Evolutionary conservation across 108 stramenopile genomes (phyloP), one percentile per base, ranked within the genome.

Genomic region (Schizochytrium sp.): DNA sequence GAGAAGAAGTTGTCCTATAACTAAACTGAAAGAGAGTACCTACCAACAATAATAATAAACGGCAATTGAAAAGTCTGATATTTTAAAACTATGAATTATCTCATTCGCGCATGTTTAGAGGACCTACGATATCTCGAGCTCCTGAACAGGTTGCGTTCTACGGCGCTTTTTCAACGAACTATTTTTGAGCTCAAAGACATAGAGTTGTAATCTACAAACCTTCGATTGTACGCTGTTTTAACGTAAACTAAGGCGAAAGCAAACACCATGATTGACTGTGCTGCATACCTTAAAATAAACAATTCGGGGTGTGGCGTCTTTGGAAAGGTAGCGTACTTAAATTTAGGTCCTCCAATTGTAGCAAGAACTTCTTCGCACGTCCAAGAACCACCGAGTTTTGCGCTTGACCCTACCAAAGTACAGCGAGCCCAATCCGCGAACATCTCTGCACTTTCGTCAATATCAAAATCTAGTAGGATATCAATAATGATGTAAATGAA

Each of bases 351-450:
- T 8, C 64, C 15, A 1, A 69, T 44, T 44, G 42, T 38, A 69
- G 12, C 28, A 8, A 69, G 59, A 17, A 60, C 59, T 60, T 60
- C 59, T 2, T 60, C 59, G 59, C 59, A 60, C 1, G 19, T n/a
- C 19, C 59, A 17, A n/a, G 17, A n/a, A n/a, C 17, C 19, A 38
- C 42, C 1, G 64, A 44, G 44, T 7, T 2, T 38, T 44, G 40
- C 64, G 64, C 64, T 69, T 7, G 28, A 69, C 8, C 5, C 28
- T 15, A 44, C 15, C 40, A 44, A 8, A 8, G 40, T 12, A 7
- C 64, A 44, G 64, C 64, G 64, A 7, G 44, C 15, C 64, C 64
- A 69, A 3, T 69, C 64, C 64, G 64, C 64, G 44, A 69, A 69
- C 5, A 44, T 44, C 42, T 69, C 64, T 7, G 64, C 64, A 38